These are phyloP conservation scores for Alternaria panax DNA, from an alignment of 2,329 filamentous ascomycete genomes.

Conservation along the genomic window DNA sequence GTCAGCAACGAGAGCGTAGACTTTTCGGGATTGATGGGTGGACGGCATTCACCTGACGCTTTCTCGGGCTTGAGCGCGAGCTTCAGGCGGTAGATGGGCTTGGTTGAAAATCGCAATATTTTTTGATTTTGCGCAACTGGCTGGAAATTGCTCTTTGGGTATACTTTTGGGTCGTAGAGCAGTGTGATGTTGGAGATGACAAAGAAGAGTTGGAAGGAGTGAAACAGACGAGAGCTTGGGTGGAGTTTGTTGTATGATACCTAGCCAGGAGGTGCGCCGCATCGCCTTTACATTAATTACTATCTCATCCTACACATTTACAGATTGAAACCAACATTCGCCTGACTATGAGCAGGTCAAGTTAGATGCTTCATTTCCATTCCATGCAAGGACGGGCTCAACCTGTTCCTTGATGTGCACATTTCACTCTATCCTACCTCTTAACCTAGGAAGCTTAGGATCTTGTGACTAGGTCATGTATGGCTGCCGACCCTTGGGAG, in stretches of 20 bases:
- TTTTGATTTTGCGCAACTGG: neutral
- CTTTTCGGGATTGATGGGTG: slow-evolving; percentile 67
- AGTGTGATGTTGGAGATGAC: slow-evolving; percentile 2
- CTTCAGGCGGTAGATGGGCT: slow-evolving; percentile 39
- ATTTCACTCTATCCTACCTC: neutral
- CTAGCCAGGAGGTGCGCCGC: slow-evolving; percentile 11
- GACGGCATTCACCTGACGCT: slow-evolving; percentile 79
- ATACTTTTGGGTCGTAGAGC: neutral
- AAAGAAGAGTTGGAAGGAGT: neutral
- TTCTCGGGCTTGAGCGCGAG: slow-evolving; percentile 76
- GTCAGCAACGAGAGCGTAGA: slow-evolving; percentile 75
- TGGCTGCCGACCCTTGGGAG: neutral
- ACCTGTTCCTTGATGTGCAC: neutral
- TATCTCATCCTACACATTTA: slow-evolving; percentile 3
- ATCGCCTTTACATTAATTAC: slow-evolving; percentile 8
- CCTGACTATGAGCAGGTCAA: neutral
- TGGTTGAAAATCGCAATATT: neutral
- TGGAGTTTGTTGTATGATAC: slow-evolving; percentile 17
- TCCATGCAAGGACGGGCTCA: neutral
- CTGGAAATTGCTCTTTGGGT: neutral
- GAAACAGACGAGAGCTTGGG: neutral
- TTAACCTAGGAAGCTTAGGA: neutral
- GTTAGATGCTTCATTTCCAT: neutral
- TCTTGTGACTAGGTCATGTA: neutral
- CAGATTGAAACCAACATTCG: neutral